phyloP scores from a whole-genome alignment of 805 yeast species.

The Starmerella bombi region DNA sequence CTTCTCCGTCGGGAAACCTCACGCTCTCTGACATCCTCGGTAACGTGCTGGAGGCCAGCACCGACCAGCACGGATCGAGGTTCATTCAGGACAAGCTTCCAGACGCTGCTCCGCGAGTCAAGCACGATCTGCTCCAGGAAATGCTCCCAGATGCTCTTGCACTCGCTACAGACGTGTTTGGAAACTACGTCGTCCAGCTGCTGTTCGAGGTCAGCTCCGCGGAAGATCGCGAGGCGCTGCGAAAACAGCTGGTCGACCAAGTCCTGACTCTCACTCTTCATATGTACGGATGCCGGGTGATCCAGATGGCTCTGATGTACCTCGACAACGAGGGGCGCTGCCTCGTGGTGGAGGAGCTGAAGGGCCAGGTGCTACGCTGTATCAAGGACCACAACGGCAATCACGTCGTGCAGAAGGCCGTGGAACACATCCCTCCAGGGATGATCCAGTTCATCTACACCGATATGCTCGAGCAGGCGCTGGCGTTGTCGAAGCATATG shows the following conservation, averaged over 20 bases:
- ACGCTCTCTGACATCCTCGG: conserved; percentile 65
- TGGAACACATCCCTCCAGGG: conserved; percentile 69
- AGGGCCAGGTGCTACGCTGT: conserved; percentile 45
- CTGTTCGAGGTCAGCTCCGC: conserved; percentile 71
- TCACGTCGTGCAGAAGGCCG: conserved; percentile 91
- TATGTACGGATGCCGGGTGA: conserved; percentile 97
- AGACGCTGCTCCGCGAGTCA: conserved; percentile 49
- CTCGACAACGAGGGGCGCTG: conserved; percentile 52
- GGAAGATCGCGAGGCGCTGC: conserved; percentile 54
- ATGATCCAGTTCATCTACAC: conserved; percentile 58
- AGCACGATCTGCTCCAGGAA: conserved; percentile 72
- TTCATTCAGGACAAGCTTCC: conserved; percentile 84
- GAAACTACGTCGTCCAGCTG: conserved; percentile 93
- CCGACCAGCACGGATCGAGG: conserved; percentile 95
- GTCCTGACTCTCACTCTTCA: conserved; percentile 69
- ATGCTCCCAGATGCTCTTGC: conserved; percentile 60
- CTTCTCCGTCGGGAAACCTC: conserved; percentile 31
- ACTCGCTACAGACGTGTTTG: conserved; percentile 91
- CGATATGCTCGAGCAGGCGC: conserved; percentile 48
- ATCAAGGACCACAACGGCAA: conserved; percentile 96
- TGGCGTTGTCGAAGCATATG: conserved; percentile 84
- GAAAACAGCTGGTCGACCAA: conserved; percentile 59
- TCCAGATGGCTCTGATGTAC: conserved; percentile 81
- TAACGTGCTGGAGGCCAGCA: conserved; percentile 78
- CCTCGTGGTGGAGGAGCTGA: conserved; percentile 55